Base-by-base conservation (phyloP, 2,329 filamentous ascomycete genomes). In the Rhynchosporium graminicola region DNA sequence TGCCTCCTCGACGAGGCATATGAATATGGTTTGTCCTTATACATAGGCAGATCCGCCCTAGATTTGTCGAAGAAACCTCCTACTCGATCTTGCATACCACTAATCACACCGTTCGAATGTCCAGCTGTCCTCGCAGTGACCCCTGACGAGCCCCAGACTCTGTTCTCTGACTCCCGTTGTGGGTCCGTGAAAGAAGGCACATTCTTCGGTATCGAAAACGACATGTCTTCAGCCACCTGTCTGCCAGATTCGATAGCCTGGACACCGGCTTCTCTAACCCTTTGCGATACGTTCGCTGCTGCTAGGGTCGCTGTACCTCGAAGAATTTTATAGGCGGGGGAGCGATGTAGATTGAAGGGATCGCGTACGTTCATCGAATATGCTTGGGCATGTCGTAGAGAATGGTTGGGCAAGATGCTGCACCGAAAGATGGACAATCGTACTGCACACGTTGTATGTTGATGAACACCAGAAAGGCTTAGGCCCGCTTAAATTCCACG, bases 1-100 rank as follows among this genome's bases (percentile, higher is more conserved):
- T 81, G 80, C 70, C 84, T 83, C 69, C 83, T 80, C 64, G 84
- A 85, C 40, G 82, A 78, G 48, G 84, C 81, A 71, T 90, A 88
- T 57, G 82, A 83, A 74, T 91, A 95, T n/a, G 95, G 95, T 76
- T 99, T 99, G 78, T 99, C 95, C 78, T 99, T 99, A 80, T 99
- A 99, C 90, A 98, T 93, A 51, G 95, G 95, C 66, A 99, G 79
- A 62, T 86, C 80, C 64, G 75, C 69, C 76, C 40, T 78, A 71
- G 76, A 76, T 29, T 77, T 83, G 43, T 87, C 84, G 65, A 93
- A 87, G 64, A 92, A 82, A 63, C 80, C 82, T 57, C 83, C 83
- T 42, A 91, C 80, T 65, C 83, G 85, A 69, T 84, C 83, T 55
- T 88, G 80, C 45, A 91, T 80, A 54, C 78, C 81, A 63, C 78